A percentile compares a stretch with the other conserved stretches of the same genome.
These are phyloP conservation scores for Fomitopsis betulina DNA, from an alignment of 1,284 basidiomycete species.

Conservation along the genomic window DNA sequence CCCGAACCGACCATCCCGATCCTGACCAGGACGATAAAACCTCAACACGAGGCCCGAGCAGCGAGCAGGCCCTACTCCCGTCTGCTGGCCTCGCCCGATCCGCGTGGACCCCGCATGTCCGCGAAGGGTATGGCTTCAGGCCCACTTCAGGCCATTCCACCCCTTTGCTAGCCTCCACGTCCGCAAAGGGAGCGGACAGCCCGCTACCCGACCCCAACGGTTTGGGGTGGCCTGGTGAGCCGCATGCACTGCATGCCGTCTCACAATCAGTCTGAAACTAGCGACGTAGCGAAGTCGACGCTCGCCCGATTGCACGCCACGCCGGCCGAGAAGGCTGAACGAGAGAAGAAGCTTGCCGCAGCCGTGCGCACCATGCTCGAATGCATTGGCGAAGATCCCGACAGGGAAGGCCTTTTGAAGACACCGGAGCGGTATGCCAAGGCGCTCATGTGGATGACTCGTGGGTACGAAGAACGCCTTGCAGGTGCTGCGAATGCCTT, in stretches of 20 bases:
- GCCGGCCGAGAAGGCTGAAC: conserved; percentile 62
- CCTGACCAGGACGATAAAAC: conserved; percentile 11
- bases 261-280: neutral
- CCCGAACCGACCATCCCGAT: conserved; percentile 12
- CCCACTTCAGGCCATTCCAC: conserved; percentile 64
- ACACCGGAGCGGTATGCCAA: conserved; percentile 98
- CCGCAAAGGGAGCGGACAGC: conserved; percentile 20
- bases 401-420: conserved; percentile 85
- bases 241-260: neutral
- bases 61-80: conserved; percentile 8
- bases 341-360: conserved; percentile 74
- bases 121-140: conserved; percentile 82
- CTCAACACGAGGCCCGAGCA: conserved; percentile 13
- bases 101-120: conserved; percentile 36
- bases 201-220: conserved; percentile 83
- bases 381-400: conserved; percentile 97
- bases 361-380: conserved; percentile 94
- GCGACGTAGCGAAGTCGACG: conserved; percentile 78
- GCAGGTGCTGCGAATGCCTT: conserved; percentile 48
- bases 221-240: conserved; percentile 87
- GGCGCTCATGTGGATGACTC: conserved; percentile 98
- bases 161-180: conserved; percentile 36
- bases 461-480: conserved; percentile 94
- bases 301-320: conserved; percentile 80
- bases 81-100: conserved; percentile 15